These are phyloP conservation scores for Ophiostoma pallidulum DNA, from an alignment of 2,329 filamentous ascomycete genomes.

Conservation along the genomic window DNA sequence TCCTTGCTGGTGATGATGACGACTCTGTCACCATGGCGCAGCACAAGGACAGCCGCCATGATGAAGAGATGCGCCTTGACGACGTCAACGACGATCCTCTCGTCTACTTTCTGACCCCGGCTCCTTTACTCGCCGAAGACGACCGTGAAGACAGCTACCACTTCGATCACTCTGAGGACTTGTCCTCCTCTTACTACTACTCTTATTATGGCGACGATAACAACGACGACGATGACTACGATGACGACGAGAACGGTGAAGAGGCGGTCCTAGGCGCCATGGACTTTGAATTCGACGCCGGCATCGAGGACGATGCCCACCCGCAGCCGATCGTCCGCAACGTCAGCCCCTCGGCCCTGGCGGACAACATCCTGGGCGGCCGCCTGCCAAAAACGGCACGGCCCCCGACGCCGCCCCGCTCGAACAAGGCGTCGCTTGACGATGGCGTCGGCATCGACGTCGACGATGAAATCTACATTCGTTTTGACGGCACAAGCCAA, in stretches of 20 bases:
- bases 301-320: conserved; percentile 42
- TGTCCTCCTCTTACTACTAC: too few relatives aligned
- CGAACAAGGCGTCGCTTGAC: conserved; percentile 19
- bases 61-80: conserved; percentile 20
- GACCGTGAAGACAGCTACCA: conserved; percentile 26
- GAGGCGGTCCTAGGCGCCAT: too few relatives aligned
- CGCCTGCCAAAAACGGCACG: conserved; percentile 31
- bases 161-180: conserved; percentile 24
- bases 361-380: conserved; percentile 31
- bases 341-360: conserved; percentile 47
- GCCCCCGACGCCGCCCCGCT: conserved; percentile 31
- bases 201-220: conserved; percentile 32
- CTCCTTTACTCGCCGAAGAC: conserved; percentile 28
- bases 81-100: background rate
- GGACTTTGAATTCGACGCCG: conserved; percentile 46
- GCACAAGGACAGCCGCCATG: conserved; percentile 31
- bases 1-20: conserved; percentile 28
- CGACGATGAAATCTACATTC: conserved; percentile 39
- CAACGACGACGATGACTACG: conserved; percentile 27
- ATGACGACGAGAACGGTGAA: too few relatives aligned
- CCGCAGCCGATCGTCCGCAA: conserved; percentile 40
- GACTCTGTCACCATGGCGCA: conserved; percentile 19
- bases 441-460: conserved; percentile 37
- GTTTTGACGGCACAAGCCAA: conserved; percentile 29
- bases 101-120: conserved; percentile 43